Evolutionary conservation across 1,284 basidiomycete species (phyloP).

Genomic region (Naganishia sp.): DNA sequence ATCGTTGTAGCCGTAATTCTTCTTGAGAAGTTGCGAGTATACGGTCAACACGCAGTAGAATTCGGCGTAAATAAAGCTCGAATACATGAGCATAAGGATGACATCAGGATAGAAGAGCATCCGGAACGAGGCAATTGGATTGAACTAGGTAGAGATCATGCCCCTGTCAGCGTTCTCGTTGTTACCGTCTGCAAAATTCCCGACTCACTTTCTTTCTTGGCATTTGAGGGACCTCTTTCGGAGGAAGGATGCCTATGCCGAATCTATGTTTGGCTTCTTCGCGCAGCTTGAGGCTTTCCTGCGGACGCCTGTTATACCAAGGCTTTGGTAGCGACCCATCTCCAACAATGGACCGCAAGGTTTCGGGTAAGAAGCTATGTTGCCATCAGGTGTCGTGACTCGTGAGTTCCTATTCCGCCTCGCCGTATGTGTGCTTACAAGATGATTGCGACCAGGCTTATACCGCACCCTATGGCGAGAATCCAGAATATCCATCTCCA

Average conservation of each 20-base stretch:
- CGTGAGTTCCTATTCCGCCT: neutral
- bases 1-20: slow-evolving; percentile 46
- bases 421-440: slow-evolving; percentile 37
- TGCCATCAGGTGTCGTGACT: neutral
- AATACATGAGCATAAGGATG: slow-evolving; percentile 43
- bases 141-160: slow-evolving; percentile 38
- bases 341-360: slow-evolving; percentile 50
- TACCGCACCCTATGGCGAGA: slow-evolving; percentile 42
- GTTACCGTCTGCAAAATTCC: no score
- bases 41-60: slow-evolving; percentile 51
- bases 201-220: slow-evolving; percentile 36
- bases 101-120: slow-evolving; percentile 51
- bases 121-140: slow-evolving; percentile 46
- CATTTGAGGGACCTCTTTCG: slow-evolving; percentile 3
- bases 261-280: slow-evolving; percentile 34
- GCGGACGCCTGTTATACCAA: slow-evolving; percentile 42
- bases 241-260: slow-evolving; percentile 24
- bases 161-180: no score
- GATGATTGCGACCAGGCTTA: slow-evolving; percentile 41
- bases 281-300: slow-evolving; percentile 32
- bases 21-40: slow-evolving; percentile 48
- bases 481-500: slow-evolving; percentile 51
- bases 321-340: slow-evolving; percentile 52
- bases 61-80: slow-evolving; percentile 48
- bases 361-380: slow-evolving; percentile 49